Evolutionary conservation across 306 rosid species (phyloP).

Genomic region (Carpinus viminea): DNA sequence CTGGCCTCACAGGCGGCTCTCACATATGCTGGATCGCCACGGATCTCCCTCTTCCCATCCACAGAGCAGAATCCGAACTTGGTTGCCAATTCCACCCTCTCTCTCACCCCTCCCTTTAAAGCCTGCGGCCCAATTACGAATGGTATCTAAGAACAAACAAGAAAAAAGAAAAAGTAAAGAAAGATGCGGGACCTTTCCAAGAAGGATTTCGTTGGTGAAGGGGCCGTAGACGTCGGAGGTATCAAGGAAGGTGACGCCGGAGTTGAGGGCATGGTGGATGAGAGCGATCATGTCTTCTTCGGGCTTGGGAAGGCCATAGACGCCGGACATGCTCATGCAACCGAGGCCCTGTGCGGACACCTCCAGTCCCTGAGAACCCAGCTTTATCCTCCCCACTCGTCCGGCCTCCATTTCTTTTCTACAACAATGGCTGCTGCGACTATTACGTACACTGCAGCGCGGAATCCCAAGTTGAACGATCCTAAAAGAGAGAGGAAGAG

Average conservation of each 20-base stretch:
- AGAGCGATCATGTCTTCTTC: constrained; percentile 47
- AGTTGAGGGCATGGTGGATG: constrained; percentile 42
- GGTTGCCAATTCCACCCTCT: constrained; percentile 60
- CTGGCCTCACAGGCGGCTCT: constrained; percentile 72
- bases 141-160: too few species aligned
- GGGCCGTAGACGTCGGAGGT: constrained; percentile 52
- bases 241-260: constrained; percentile 50
- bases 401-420: background rate
- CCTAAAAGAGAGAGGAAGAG: too few species aligned
- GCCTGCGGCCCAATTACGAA: constrained; percentile 23
- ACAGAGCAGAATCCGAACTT: constrained; percentile 38
- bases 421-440: too few species aligned
- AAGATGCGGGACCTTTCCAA: background rate
- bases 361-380: constrained; percentile 41
- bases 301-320: constrained; percentile 45
- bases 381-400: constrained; percentile 30
- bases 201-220: constrained; percentile 1
- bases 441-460: too few species aligned
- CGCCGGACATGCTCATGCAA: constrained; percentile 71
- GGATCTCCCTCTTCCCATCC: constrained; percentile 34
- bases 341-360: constrained; percentile 53
- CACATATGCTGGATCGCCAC: constrained; percentile 65
- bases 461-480: too few species aligned
- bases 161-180: background rate
- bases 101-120: constrained; percentile 41